Evolutionary conservation across 148 eudicot species (phyloP).

Genomic region (Chenopodium suecicum): DNA sequence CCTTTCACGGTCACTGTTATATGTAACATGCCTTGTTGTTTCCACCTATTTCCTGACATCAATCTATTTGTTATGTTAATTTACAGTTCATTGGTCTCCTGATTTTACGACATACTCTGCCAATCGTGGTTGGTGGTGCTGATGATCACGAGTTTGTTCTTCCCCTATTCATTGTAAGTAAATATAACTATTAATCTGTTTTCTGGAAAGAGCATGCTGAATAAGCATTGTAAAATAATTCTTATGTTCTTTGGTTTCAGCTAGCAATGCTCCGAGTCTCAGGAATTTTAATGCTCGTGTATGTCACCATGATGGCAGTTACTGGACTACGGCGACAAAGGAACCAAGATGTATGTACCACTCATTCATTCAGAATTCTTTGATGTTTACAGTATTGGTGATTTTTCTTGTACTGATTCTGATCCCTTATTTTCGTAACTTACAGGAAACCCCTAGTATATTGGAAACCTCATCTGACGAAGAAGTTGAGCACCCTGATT

Average conservation of each 20-base stretch:
- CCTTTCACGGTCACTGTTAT: slow-evolving; percentile 19
- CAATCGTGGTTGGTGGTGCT: slow-evolving; percentile 53
- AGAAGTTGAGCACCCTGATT: slow-evolving; percentile 17
- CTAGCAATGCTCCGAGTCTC: slow-evolving; percentile 30
- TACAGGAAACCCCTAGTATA: slow-evolving; percentile 21
- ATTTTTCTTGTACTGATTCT: background rate
- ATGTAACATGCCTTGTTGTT: background rate
- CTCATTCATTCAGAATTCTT: background rate
- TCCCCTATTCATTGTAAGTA: slow-evolving; percentile 64
- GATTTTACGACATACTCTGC: slow-evolving; percentile 73
- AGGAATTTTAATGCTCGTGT: slow-evolving; percentile 35
- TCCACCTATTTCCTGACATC: background rate
- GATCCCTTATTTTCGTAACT: background rate
- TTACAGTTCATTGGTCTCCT: slow-evolving; percentile 77
- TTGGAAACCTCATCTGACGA: slow-evolving; percentile 20
- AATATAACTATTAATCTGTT: background rate
- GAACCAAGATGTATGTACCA: slow-evolving; percentile 23
- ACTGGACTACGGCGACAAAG: slow-evolving; percentile 35
- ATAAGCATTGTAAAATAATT: background rate
- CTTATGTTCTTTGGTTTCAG: slow-evolving; percentile 21
- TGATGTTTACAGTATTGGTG: background rate
- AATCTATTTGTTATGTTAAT: background rate
- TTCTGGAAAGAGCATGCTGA: background rate
- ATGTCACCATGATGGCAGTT: slow-evolving; percentile 34
- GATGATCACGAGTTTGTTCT: slow-evolving; percentile 54